phyloP scores from a whole-genome alignment of 768 basidiomycete species.

The Phlebiopsis flavidoalba region DNA sequence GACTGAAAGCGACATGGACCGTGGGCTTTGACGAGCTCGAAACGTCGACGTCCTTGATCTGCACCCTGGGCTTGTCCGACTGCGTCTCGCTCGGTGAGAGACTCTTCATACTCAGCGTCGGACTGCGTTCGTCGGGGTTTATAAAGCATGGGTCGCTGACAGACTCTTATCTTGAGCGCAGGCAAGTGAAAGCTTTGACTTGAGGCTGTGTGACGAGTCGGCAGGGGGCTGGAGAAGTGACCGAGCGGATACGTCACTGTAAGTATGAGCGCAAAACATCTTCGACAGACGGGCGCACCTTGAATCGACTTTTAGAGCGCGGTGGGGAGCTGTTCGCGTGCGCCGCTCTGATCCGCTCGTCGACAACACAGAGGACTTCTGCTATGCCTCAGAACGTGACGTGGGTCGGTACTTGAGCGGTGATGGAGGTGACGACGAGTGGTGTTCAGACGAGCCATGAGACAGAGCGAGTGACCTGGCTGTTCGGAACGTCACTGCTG shows the following conservation, averaged over 20 bases:
- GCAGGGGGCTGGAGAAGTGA: conserved; percentile 36
- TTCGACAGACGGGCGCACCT: conserved; percentile 14
- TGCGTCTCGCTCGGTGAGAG: conserved; percentile 15
- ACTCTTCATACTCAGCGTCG: conserved; percentile 18
- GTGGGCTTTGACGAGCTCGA: conserved; percentile 58
- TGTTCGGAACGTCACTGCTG: not conserved
- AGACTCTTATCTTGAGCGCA: conserved; percentile 48
- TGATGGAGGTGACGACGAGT: conserved; percentile 1
- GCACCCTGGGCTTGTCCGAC: conserved; percentile 51
- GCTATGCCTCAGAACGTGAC: conserved; percentile 8
- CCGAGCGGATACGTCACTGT: conserved; percentile 31
- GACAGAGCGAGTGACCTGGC: not conserved
- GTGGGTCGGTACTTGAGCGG: conserved; percentile 4
- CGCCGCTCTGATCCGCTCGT: not conserved
- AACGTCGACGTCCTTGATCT: conserved; percentile 79
- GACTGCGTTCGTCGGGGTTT: conserved; percentile 28
- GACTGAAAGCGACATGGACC: conserved; percentile 6
- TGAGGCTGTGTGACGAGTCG: conserved; percentile 33
- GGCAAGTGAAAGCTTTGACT: conserved; percentile 67
- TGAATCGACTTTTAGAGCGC: conserved; percentile 6
- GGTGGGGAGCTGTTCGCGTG: conserved; percentile 6
- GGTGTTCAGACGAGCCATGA: conserved; percentile 4
- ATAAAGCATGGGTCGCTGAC: conserved; percentile 16
- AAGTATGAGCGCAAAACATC: conserved; percentile 28
- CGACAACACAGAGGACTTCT: conserved; percentile 10